A percentile compares a stretch with the other conserved stretches of the same genome.
These are phyloP conservation scores for Hygrocybe coccinea DNA, from an alignment of 768 basidiomycete genomes.

Conservation along the genomic window DNA sequence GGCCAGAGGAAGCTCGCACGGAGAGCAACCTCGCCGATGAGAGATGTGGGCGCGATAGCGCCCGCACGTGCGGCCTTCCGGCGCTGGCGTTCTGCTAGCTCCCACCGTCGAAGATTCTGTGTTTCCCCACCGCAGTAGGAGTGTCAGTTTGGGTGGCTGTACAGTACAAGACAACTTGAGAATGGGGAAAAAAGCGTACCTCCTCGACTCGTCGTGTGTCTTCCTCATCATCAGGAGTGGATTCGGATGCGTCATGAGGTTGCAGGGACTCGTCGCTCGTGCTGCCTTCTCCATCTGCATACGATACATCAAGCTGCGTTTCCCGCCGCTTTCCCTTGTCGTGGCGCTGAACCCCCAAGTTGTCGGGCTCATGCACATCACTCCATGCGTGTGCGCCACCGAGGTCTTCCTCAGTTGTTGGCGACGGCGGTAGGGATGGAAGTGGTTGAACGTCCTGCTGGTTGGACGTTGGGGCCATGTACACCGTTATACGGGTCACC, in stretches of 20 bases:
- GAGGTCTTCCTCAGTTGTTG: conserved; percentile 45
- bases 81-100: conserved; percentile 67
- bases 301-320: conserved; percentile 27
- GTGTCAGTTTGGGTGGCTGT: conserved; percentile 7
- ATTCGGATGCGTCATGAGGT: conserved; percentile 29
- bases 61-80: conserved; percentile 64
- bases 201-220: conserved; percentile 70
- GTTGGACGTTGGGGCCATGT: conserved; percentile 2
- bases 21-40: conserved; percentile 55
- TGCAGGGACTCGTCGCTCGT: conserved; percentile 24
- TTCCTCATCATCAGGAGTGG: conserved; percentile 68
- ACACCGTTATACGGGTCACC: no score
- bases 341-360: conserved; percentile 6
- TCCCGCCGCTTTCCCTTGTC: conserved; percentile 12
- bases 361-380: conserved; percentile 26
- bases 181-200: conserved; percentile 37
- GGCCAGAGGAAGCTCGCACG: conserved; percentile 58
- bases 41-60: conserved; percentile 32
- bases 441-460: conserved; percentile 14
- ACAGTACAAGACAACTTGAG: no score
- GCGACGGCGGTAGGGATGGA: conserved; percentile 37
- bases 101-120: conserved; percentile 76
- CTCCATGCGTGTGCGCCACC: conserved; percentile 28
- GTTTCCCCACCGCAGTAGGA: not conserved
- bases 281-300: conserved; percentile 8